Evolutionary conservation across 257 asterid genomes (phyloP), one percentile per base, ranked within the genome.

Genomic region (Solanum bukasovii): DNA sequence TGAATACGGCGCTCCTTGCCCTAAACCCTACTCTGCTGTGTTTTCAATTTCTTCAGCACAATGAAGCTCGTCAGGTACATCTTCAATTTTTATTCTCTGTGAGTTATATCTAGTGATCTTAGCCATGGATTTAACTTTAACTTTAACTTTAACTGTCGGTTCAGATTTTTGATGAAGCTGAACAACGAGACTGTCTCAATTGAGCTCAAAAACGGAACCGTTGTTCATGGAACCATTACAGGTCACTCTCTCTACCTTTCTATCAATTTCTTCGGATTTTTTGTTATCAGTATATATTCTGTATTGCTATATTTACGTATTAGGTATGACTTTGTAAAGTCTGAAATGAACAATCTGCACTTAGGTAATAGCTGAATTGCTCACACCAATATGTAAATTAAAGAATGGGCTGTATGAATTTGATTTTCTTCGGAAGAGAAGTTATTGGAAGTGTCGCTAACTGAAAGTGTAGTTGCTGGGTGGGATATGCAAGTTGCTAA

Each of bases 171-270:
- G 91, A 91, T 91, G 93, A 91, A 91, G 88, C 88, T 91, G 84
- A 90, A 91, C 91, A 91, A 91, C 84, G 93, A 91, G 87, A 91
- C 92, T 0, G 93, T 91, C 38, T 91, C 93, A 79, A 91, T 91
- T 90, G 93, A 91, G 89, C 92, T 91, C 1, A 91, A 90, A 87
- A 90, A 91, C 21, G 92, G 92, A 78, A 85, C 93, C 25, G 90
- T 91, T 56, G 92, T 91, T 85, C 91, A 91, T 25, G 93, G 93
- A 61, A 90, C 93, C 61, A 90, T 91, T 83, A 91, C 93, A 71
- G 92, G 91, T 90, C 13, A 70, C 38, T 85, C 23, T 89, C 40
- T 34, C 16, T 73, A 37, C 4, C 72, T 35, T 21, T 18, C 25
- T 70, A 0, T 49, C 59, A 18, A 56, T 18, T 56, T 56, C 11